Conservation (phyloP, 129 eudicot species). For the Saposhnikovia divaricata region DNA sequence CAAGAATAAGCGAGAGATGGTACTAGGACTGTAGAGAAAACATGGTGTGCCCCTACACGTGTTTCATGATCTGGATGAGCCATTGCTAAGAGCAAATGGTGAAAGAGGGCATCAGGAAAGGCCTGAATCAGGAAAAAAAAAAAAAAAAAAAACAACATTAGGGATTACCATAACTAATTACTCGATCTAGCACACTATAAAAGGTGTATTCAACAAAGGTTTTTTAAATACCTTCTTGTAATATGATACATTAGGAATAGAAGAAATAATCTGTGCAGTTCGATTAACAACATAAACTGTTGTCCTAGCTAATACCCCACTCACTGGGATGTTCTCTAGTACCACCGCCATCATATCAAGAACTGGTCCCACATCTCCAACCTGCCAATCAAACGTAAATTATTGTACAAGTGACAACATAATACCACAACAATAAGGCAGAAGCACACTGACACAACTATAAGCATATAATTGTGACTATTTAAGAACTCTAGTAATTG, state of each 20-base stretch:
- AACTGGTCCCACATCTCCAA: conserved; percentile 76
- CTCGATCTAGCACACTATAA: conserved; percentile 7
- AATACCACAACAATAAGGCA: no score
- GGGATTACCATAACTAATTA: conserved; percentile 13
- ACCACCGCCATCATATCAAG: conserved; percentile 83
- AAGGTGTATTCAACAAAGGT: not conserved
- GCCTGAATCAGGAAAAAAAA: conserved; percentile 55
- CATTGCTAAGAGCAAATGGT: conserved; percentile 77
- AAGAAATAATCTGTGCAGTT: conserved; percentile 52
- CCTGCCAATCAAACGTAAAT: conserved; percentile 36
- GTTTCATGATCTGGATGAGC: conserved; percentile 77
- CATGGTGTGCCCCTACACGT: conserved; percentile 58
- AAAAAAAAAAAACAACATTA: no score
- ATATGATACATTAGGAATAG: conserved; percentile 60
- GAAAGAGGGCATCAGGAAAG: conserved; percentile 81
- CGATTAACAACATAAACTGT: conserved; percentile 54
- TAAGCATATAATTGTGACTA: not conserved
- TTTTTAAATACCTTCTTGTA: conserved; percentile 43
- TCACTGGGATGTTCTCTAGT: conserved; percentile 58
- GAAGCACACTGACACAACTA: not conserved
- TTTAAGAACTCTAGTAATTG: not conserved
- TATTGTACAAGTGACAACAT: not conserved
- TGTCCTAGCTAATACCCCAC: conserved; percentile 47
- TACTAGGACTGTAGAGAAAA: conserved; percentile 57
- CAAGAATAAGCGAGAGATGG: conserved; percentile 40